Conservation (phyloP, 129 eudicot species). For the Silybum marianum region DNA sequence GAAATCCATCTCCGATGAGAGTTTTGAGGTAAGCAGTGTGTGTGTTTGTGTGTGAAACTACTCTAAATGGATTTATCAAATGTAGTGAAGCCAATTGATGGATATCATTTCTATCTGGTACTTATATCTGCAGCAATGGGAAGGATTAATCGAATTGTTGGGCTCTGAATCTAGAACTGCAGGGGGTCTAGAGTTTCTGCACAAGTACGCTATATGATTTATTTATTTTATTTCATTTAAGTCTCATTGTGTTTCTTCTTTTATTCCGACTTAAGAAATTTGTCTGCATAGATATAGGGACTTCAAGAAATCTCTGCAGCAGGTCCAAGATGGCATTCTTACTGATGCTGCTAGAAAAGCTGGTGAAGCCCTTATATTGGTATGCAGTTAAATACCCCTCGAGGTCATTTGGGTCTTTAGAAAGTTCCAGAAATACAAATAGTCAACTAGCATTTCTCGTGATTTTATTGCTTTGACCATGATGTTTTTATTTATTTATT, state of each 20-base stretch:
- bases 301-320: constrained; percentile 82
- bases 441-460: neutral
- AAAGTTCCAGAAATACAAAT: neutral
- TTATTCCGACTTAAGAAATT: constrained; percentile 8
- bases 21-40: constrained; percentile 66
- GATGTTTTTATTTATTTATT: too few relatives aligned
- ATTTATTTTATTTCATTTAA: neutral
- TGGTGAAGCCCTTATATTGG: constrained; percentile 75
- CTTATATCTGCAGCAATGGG: constrained; percentile 82
- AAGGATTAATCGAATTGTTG: constrained; percentile 87
- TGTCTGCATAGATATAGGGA: constrained; percentile 76
- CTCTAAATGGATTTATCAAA: neutral
- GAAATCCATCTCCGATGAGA: constrained; percentile 83
- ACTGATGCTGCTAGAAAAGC: constrained; percentile 77
- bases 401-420: neutral
- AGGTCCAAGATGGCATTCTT: constrained; percentile 55
- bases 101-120: constrained; percentile 2
- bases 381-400: constrained; percentile 23
- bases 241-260: neutral
- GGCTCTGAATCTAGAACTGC: constrained; percentile 79
- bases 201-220: constrained; percentile 53
- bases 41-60: neutral
- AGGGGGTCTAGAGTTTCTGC: constrained; percentile 91
- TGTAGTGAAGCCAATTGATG: neutral
- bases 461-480: neutral